Evolutionary conservation across 352 stramenopile genomes (phyloP), one percentile per base, ranked within the genome.

Genomic region (Saprolegnia parasitica): DNA sequence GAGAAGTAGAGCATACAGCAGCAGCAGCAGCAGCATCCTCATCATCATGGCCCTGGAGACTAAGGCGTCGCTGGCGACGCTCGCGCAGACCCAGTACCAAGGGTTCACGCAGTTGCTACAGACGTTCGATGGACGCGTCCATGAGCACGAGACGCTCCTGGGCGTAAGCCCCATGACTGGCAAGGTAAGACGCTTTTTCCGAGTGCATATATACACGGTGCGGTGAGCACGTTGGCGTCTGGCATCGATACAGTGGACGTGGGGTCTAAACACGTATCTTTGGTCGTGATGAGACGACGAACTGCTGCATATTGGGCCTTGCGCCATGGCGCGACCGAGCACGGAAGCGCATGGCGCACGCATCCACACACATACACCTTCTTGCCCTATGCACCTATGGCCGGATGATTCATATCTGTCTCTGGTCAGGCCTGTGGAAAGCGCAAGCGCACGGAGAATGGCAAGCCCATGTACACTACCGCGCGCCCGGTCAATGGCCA

Each of bases 81-180:
- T 49, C 42, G 39, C 47, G 56, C 56, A 65, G 24, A 10, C 35
- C n/a, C 56, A 65, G 24, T 32, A 65, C 35, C 56, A 37, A 35
- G 56, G 56, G 15, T 65, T 49, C 35, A 37, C 56, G 21, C 56
- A 65, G 42, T 52, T 65, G 56, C 56, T 65, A 5, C 56, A 65
- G 42, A 65, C 56, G 24, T 65, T 65, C 40, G 56, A 65, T 49
- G 56, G 56, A 15, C 56, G 56, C 18, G 56, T 65, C 8, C 24
- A 65, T 5, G 56, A 65, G 3, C 56, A 65, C 35, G 56, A 65
- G 35, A 32, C 5, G 6, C 40, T 65, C n/a, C 5, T 37, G 32
- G 32, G 56, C 24, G 35, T 65, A 32, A 32, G 47, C n/a, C 56
- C 56, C 9, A 65, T 65, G 8, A 32, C 56, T 21, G 56, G 56